These are phyloP conservation scores for Pseudotulostoma volvatum DNA, from an alignment of 495 filamentous ascomycete species.

Conservation along the genomic window DNA sequence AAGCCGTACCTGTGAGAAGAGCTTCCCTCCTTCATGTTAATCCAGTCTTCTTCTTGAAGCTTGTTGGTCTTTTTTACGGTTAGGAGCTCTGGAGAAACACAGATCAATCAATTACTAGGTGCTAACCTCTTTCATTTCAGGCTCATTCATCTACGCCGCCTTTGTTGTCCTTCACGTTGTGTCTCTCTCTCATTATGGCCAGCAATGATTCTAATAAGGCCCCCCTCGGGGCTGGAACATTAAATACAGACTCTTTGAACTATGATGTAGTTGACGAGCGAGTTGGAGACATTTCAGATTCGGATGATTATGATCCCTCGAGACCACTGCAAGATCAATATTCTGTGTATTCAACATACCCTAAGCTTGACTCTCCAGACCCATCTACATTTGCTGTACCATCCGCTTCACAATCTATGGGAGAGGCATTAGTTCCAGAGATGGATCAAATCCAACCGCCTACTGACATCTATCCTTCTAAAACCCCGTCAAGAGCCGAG, in stretches of 20 bases:
- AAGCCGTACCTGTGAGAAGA: too few species aligned
- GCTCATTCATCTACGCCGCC: too few species aligned
- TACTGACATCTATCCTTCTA: conserved; percentile 16
- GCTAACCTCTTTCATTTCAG: too few species aligned
- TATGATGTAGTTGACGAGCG: conserved; percentile 28
- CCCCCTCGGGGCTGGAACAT: conserved; percentile 41
- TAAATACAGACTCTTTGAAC: conserved; percentile 26
- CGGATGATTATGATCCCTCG: conserved; percentile 40
- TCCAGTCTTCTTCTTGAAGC: too few species aligned
- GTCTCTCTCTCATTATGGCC: conserved; percentile 32
- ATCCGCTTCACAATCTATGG: conserved; percentile 10
- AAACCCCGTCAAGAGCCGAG: conserved; percentile 21
- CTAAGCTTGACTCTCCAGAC: conserved; percentile 12
- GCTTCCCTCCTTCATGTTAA: too few species aligned
- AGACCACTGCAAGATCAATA: conserved; percentile 30
- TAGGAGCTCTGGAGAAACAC: too few species aligned
- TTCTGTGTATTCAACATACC: conserved; percentile 15
- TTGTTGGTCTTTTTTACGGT: too few species aligned
- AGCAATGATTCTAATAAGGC: conserved; percentile 45
- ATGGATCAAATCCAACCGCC: conserved; percentile 10
- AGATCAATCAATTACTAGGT: too few species aligned
- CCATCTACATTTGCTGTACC: conserved; percentile 8
- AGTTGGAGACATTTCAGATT: conserved; percentile 35
- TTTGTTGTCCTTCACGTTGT: too few species aligned
- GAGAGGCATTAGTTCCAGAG: conserved; percentile 13